Conservation (phyloP, 768 basidiomycete species). For the Tricholoma flavovirens region DNA sequence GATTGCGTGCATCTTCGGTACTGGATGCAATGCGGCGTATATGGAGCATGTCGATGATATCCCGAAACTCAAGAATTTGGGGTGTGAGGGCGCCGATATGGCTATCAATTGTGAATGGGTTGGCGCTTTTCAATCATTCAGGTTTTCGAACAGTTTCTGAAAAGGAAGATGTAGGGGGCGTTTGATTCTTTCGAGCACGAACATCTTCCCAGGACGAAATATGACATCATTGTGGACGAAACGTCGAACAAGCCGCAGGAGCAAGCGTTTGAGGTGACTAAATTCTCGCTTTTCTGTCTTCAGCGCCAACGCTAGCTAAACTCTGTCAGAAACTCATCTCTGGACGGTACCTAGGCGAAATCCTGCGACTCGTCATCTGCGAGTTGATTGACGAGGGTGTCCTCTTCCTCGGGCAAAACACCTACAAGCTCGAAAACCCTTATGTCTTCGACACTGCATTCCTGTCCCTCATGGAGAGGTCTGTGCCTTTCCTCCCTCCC, state of each 20-base stretch:
- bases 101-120: constrained; percentile 98
- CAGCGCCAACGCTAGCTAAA: not conserved
- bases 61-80: constrained; percentile 76
- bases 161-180: constrained; percentile 60
- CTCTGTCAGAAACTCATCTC: constrained; percentile 81
- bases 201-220: constrained; percentile 92
- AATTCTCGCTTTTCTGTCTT: not conserved
- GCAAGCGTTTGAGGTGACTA: constrained; percentile 80
- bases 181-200: constrained; percentile 96
- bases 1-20: constrained; percentile 96
- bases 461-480: constrained; percentile 95
- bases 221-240: constrained; percentile 89
- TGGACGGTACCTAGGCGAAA: constrained; percentile 93
- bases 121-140: constrained; percentile 13
- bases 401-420: constrained; percentile 96
- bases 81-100: constrained; percentile 68
- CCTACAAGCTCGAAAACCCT: constrained; percentile 94
- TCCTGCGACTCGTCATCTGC: constrained; percentile 88
- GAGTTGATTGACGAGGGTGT: constrained; percentile 97
- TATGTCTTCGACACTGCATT: constrained; percentile 96
- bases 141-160: not conserved
- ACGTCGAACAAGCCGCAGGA: constrained; percentile 95
- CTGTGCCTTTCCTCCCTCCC: constrained; percentile 5
- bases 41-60: constrained; percentile 89
- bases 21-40: constrained; percentile 97